Evolutionary conservation across 75 land plant genomes (phyloP).

Genomic region (Pinus albicaulis): DNA sequence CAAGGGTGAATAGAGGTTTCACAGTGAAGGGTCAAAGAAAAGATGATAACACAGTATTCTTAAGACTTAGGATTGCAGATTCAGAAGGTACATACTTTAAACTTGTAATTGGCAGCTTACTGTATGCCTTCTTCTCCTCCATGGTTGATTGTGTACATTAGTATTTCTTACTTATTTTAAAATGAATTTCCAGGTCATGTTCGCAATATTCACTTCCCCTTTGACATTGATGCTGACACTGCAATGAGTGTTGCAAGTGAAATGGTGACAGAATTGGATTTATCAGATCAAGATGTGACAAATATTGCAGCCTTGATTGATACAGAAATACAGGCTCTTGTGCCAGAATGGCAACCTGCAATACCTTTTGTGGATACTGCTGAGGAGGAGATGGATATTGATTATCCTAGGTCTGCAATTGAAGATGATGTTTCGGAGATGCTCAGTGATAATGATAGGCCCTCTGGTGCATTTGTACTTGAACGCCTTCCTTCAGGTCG

Average conservation of each 20-base stretch:
- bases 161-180: background rate
- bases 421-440: conserved; percentile 22
- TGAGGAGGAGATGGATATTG: conserved; percentile 6
- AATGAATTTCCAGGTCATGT: conserved; percentile 43
- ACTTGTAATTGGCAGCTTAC: background rate
- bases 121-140: background rate
- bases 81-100: conserved; percentile 42
- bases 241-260: conserved; percentile 70
- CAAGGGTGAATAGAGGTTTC: conserved; percentile 39
- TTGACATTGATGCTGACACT: conserved; percentile 57
- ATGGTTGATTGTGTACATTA: background rate
- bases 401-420: conserved; percentile 9
- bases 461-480: conserved; percentile 13
- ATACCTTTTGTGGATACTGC: conserved; percentile 34
- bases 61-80: conserved; percentile 66
- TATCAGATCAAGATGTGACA: conserved; percentile 70
- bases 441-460: conserved; percentile 10
- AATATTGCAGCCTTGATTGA: conserved; percentile 83
- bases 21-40: conserved; percentile 52
- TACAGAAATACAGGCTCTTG: conserved; percentile 45
- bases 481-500: conserved; percentile 57
- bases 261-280: conserved; percentile 73
- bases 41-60: conserved; percentile 61
- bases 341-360: conserved; percentile 61
- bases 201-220: conserved; percentile 75